Percentiles rank a stretch among this genome's conserved stretches.
These are phyloP conservation scores for Guillardia theta DNA, from an alignment of 78 protist genomes.

Conservation along the genomic window DNA sequence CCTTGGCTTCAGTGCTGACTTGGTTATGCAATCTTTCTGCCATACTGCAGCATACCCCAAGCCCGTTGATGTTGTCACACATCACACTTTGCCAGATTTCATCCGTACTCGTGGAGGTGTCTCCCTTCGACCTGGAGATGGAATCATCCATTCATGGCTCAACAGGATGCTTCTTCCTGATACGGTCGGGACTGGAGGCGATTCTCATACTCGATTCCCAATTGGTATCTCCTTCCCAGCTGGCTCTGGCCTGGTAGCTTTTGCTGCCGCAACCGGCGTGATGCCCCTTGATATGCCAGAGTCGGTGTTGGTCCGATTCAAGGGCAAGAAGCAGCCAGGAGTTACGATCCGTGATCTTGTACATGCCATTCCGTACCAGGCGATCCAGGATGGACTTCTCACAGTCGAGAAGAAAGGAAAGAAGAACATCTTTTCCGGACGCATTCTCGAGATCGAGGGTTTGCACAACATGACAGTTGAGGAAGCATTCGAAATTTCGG, in stretches of 20 bases:
- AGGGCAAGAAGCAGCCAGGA: conserved; percentile 61
- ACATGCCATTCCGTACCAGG: conserved; percentile 46
- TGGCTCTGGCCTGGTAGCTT: conserved; percentile 60
- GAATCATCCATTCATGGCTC: conserved; percentile 67
- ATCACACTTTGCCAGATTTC: conserved; percentile 61
- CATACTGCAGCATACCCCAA: conserved; percentile 71
- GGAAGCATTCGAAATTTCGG: conserved; percentile 64
- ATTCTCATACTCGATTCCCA: conserved; percentile 58
- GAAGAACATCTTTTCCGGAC: conserved; percentile 56
- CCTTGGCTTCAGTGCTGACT: conserved; percentile 66
- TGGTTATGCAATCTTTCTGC: conserved; percentile 61
- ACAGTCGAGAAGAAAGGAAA: conserved; percentile 55
- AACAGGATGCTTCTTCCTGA: conserved; percentile 64
- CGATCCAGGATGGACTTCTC: conserved; percentile 53
- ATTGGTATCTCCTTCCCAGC: conserved; percentile 70
- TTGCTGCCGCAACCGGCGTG: conserved; percentile 66
- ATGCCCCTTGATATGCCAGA: conserved; percentile 74
- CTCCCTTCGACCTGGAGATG: conserved; percentile 63
- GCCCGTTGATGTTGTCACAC: conserved; percentile 64
- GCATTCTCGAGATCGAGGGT: conserved; percentile 60
- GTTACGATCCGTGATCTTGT: conserved; percentile 64
- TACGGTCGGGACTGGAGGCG: conserved; percentile 34
- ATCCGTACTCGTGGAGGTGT: conserved; percentile 63
- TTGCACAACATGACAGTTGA: conserved; percentile 16
- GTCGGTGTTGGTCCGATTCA: conserved; percentile 56